A percentile compares a stretch with the other conserved stretches of the same genome.
Conservation (phyloP, 176 grass and related monocot species). For the Miscanthus lutarioriparius region DNA sequence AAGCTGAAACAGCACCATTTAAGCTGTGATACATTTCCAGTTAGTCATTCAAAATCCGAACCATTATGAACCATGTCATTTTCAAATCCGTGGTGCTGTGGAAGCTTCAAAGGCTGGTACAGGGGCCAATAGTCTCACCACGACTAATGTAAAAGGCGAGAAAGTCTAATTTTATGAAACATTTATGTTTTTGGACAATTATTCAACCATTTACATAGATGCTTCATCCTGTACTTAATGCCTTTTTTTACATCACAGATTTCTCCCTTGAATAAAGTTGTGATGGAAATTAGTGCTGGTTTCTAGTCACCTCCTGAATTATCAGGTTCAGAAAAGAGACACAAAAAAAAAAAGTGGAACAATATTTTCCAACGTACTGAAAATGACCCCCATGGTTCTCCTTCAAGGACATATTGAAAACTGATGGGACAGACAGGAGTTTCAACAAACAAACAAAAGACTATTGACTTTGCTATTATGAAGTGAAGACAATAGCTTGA, state of each 20-base stretch:
- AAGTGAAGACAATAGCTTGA: not conserved
- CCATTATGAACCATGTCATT: not conserved
- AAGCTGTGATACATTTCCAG: not conserved
- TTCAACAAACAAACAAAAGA: constrained; percentile 24
- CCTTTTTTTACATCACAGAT: not conserved
- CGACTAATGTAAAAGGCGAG: not conserved
- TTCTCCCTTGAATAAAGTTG: not conserved
- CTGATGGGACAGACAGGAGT: not conserved
- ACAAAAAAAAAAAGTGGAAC: not conserved
- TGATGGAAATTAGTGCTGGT: not conserved
- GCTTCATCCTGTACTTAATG: not conserved
- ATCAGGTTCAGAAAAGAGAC: not conserved
- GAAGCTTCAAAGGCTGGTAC: not conserved
- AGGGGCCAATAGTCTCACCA: not conserved
- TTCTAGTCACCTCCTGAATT: not conserved
- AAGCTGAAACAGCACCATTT: not conserved
- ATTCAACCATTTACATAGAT: not conserved
- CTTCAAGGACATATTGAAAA: not conserved
- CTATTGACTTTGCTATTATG: not conserved
- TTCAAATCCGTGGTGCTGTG: not conserved
- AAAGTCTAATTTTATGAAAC: not conserved
- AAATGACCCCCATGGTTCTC: not conserved
- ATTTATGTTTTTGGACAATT: not conserved
- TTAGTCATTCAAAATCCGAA: not conserved
- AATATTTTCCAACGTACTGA: constrained; percentile 3